phyloP scores from a whole-genome alignment of 1,284 basidiomycete genomes.

The Microbotryum scabiosae region DNA sequence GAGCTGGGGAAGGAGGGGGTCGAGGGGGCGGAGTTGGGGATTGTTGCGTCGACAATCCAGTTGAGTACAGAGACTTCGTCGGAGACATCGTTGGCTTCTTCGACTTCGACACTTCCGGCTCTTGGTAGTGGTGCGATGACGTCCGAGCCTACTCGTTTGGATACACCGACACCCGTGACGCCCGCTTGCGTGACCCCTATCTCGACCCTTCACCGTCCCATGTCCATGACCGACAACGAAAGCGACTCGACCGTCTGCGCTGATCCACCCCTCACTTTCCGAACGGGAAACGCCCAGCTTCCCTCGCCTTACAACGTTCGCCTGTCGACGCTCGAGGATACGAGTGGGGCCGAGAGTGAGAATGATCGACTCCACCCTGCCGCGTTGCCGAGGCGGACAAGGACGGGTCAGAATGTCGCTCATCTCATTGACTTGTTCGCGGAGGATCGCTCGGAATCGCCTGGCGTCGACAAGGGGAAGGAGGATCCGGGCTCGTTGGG shows the following conservation, averaged over 20 bases:
- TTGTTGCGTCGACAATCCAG: not conserved
- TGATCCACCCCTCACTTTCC: slow-evolving; percentile 32
- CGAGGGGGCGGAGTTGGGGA: not conserved
- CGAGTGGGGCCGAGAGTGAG: slow-evolving; percentile 41
- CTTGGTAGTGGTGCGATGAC: too few relatives aligned
- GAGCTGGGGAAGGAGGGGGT: not conserved
- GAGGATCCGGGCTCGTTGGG: not conserved
- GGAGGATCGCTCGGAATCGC: slow-evolving; percentile 6
- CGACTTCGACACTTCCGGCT: slow-evolving; percentile 1
- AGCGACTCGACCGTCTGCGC: slow-evolving; percentile 89
- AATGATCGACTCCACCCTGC: not conserved
- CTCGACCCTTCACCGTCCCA: not conserved
- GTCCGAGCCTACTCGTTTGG: too few relatives aligned
- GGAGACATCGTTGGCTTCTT: not conserved
- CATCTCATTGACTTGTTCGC: slow-evolving; percentile 57
- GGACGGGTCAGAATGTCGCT: slow-evolving; percentile 53
- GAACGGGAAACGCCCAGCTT: not conserved
- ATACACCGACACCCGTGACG: not conserved
- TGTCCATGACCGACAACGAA: slow-evolving; percentile 42
- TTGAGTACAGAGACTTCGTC: not conserved
- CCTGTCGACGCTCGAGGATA: slow-evolving; percentile 23
- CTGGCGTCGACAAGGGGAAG: not conserved
- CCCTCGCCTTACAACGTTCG: slow-evolving; percentile 16
- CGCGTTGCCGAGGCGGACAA: not conserved
- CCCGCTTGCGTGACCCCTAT: not conserved